These are phyloP conservation scores for Parsonsia alboflavescens DNA, from an alignment of 257 asterid genomes.

Conservation along the genomic window DNA sequence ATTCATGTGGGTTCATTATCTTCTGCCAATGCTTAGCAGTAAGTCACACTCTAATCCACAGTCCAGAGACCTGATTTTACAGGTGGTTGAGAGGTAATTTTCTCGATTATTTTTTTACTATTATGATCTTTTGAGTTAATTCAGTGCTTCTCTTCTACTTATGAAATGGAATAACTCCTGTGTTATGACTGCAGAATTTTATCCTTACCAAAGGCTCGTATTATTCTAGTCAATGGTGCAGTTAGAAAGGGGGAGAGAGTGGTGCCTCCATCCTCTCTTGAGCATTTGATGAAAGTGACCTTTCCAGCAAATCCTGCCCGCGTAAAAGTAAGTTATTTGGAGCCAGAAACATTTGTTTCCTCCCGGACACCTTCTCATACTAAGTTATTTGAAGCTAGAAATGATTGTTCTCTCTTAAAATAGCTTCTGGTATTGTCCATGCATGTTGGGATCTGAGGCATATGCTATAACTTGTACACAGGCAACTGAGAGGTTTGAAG, in stretches of 20 bases:
- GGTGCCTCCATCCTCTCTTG: constrained; percentile 15
- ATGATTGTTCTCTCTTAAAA: constrained; percentile 1
- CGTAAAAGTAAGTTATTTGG: not conserved
- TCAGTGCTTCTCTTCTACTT: not conserved
- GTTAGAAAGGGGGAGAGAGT: constrained; percentile 19
- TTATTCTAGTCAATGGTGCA: constrained; percentile 12
- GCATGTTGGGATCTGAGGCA: not conserved
- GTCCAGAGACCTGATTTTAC: constrained; percentile 27
- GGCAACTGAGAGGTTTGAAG: constrained; percentile 33
- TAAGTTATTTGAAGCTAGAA: not conserved
- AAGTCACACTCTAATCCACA: constrained; percentile 25
- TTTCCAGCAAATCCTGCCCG: constrained; percentile 12
- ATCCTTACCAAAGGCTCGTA: constrained; percentile 16
- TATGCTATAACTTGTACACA: constrained; percentile 1
- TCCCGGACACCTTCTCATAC: not conserved
- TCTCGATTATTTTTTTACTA: not conserved
- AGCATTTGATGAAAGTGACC: constrained; percentile 11
- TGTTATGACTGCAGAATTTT: constrained; percentile 6
- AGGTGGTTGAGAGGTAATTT: constrained; percentile 34
- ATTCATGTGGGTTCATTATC: constrained; percentile 23
- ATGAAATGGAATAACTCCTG: no score
- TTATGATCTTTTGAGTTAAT: not conserved
- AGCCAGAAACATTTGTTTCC: not conserved
- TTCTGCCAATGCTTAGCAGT: constrained; percentile 26
- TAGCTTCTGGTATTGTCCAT: not conserved